Evolutionary conservation across 768 basidiomycete species (phyloP), one percentile per base, ranked within the genome.

Genomic region (Kwoniella dejecticola): DNA sequence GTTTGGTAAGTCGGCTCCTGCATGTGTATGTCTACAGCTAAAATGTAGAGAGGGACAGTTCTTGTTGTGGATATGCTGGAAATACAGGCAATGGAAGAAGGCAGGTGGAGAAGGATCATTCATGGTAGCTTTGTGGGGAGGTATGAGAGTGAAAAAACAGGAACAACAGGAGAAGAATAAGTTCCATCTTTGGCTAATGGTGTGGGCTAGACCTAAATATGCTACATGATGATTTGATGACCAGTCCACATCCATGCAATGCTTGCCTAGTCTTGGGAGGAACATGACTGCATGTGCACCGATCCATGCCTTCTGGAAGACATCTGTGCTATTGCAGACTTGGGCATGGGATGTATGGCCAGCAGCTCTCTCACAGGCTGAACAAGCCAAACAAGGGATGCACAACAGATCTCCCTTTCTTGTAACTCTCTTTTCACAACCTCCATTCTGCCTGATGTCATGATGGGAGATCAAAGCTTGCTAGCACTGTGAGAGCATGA

Each of bases 401-500:
- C n/a, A n/a, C 7, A 36, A 7, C 15, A 7, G 33, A 7, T 7
- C 15, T 36, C 33, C 15, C 33, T 15, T 36, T 36, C 7, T 7
- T 36, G 33, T 7, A 15, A 36, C 15, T 36, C 33, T 36, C 33
- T 15, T 36, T 36, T 36, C 33, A 36, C 33, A 36, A 15, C 15
- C 33, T 7, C 33, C 15, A 7, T 36, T 36, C 15, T 36, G 7
- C n/a, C n/a, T n/a, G n/a, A n/a, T n/a, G n/a, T n/a, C n/a, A n/a
- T n/a, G n/a, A n/a, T 97, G 94, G 94, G 91, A 70, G 57, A 48
- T 72, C 29, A 67, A 72, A 44, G 71, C 92, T 73, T 93, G 91
- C 78, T 56, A 54, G 61, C 55, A 53, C 19, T 62, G 61, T 44
- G 53, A n/a, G n/a, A n/a, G n/a, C n/a, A n/a, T n/a, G n/a, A n/a